Percentiles rank a stretch among this genome's conserved stretches.
These are phyloP conservation scores for Beauveria asiatica DNA, from an alignment of 2,329 filamentous ascomycete species.

Conservation along the genomic window DNA sequence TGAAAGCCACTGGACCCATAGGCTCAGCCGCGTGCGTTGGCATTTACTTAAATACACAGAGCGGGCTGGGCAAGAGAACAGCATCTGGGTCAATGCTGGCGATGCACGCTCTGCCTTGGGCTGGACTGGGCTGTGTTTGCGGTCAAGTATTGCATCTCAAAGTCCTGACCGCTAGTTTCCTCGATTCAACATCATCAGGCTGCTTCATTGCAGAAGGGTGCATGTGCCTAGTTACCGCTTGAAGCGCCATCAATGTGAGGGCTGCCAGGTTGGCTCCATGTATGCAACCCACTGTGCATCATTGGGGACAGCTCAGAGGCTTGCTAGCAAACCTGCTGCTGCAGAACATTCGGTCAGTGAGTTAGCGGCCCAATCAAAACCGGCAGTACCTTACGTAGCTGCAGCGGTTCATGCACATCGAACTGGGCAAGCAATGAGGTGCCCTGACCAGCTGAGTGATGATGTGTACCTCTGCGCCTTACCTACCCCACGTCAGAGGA, in stretches of 20 bases:
- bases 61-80: slow-evolving; percentile 1
- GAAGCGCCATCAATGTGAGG: slow-evolving; percentile 5
- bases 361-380: slow-evolving; percentile 1
- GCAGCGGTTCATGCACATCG: slow-evolving; percentile 10
- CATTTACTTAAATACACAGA: background rate
- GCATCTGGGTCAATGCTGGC: background rate
- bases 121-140: background rate
- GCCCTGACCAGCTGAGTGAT: background rate
- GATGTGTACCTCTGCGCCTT: background rate
- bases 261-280: background rate
- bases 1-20: slow-evolving; percentile 5
- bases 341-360: slow-evolving; percentile 10
- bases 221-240: slow-evolving; percentile 4
- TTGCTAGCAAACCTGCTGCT: background rate
- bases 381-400: background rate
- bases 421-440: background rate
- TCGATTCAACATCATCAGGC: background rate
- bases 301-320: background rate
- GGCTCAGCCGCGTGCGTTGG: slow-evolving; percentile 7
- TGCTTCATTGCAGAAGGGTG: background rate
- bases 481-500: background rate
- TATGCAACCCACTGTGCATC: slow-evolving; percentile 3
- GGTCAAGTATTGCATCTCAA: slow-evolving; percentile 1
- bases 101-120: slow-evolving; percentile 6
- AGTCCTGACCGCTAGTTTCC: slow-evolving; percentile 7